These are phyloP conservation scores for Ophiostoma novo-ulmi DNA, from an alignment of 2,329 filamentous ascomycete genomes.

Conservation along the genomic window DNA sequence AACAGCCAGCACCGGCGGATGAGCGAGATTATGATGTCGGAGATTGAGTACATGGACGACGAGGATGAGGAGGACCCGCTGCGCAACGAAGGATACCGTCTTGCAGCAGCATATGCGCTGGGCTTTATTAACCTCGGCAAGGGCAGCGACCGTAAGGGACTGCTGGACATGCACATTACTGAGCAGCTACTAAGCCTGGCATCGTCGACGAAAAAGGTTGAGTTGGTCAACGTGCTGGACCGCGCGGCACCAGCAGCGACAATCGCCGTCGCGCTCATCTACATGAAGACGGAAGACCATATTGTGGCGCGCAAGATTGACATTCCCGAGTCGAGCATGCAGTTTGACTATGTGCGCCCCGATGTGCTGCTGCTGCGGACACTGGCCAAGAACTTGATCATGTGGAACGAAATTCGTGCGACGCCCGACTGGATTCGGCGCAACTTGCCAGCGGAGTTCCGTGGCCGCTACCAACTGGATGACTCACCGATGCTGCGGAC, in stretches of 20 bases:
- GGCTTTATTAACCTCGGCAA: conserved; percentile 93
- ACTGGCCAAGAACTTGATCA: conserved; percentile 81
- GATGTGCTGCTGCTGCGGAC: conserved; percentile 89
- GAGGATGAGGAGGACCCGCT: conserved; percentile 79
- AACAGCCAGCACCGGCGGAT: conserved; percentile 95
- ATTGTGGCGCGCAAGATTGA: conserved; percentile 87
- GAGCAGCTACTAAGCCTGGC: conserved; percentile 82
- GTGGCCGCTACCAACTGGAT: conserved; percentile 54
- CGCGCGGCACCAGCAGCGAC: conserved; percentile 90
- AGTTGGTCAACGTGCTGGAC: conserved; percentile 87
- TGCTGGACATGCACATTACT: conserved; percentile 90
- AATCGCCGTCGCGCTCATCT: conserved; percentile 83
- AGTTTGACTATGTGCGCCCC: conserved; percentile 93
- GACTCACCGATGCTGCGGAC: conserved; percentile 61
- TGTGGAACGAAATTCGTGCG: conserved; percentile 80
- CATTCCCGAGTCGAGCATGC: conserved; percentile 79
- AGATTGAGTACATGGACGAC: conserved; percentile 81
- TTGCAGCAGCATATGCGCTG: conserved; percentile 88
- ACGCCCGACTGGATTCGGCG: conserved; percentile 67
- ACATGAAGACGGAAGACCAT: conserved; percentile 91
- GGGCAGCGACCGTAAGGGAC: conserved; percentile 77
- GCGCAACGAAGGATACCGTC: conserved; percentile 89
- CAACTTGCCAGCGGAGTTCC: conserved; percentile 68
- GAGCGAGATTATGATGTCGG: conserved; percentile 98
- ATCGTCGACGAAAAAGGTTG: conserved; percentile 82